These are phyloP conservation scores for Lichina pygmaea DNA, from an alignment of 495 filamentous ascomycete genomes.

Conservation along the genomic window DNA sequence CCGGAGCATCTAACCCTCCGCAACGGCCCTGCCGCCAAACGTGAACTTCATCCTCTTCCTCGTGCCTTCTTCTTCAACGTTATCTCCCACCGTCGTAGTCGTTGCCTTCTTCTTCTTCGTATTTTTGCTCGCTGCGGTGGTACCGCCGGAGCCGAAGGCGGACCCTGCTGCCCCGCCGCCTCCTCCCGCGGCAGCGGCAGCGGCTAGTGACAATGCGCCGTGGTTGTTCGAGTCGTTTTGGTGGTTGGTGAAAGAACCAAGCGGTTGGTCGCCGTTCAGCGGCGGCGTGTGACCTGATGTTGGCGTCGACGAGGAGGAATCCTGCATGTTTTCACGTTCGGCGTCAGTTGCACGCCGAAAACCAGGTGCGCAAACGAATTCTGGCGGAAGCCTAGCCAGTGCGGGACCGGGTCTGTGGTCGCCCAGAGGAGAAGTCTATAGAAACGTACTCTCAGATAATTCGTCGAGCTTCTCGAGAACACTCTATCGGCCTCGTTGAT, in stretches of 20 bases:
- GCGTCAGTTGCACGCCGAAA: too few species aligned
- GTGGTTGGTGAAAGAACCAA: too few species aligned
- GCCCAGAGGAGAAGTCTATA: background rate
- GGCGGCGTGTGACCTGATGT: background rate
- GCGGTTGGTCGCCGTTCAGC: background rate
- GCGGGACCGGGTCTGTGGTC: background rate
- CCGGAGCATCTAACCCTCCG: too few species aligned
- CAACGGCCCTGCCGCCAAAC: background rate
- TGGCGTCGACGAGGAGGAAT: background rate
- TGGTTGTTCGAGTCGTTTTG: too few species aligned
- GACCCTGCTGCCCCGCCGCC: background rate
- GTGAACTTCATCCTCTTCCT: background rate
- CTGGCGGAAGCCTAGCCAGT: too few species aligned
- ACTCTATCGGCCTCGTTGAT: conserved; percentile 16
- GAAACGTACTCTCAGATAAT: background rate
- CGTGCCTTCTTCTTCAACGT: background rate
- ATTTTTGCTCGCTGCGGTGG: background rate
- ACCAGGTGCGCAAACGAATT: too few species aligned
- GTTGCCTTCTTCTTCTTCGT: conserved; percentile 1
- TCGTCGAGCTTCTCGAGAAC: conserved; percentile 12
- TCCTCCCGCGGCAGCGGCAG: background rate
- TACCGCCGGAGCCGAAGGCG: background rate
- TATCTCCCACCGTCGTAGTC: background rate
- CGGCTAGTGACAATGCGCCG: too few species aligned
- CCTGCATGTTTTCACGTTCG: background rate